Base-by-base conservation (phyloP, 345 rosid genomes). In the Chamaenerion angustifolium region DNA sequence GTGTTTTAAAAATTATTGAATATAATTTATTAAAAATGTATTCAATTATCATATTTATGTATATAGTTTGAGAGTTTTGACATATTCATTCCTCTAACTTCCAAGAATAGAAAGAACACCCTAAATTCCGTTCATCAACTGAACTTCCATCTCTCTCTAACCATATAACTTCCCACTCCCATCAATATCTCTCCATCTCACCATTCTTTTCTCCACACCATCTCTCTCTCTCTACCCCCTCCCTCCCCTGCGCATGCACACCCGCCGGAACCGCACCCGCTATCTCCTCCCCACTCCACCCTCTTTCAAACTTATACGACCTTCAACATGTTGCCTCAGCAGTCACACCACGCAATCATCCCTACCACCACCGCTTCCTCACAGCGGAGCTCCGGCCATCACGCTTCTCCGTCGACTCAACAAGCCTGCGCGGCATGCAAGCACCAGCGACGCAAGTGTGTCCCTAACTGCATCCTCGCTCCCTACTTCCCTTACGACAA, bases 351-450 rank as follows among this genome's bases (percentile, higher is more conserved):
- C 60, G 3, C 19, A 44, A n/a, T 44, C 51, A 27, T 16, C 58
- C 5, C 52, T 15, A 14, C 53, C n/a, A 8, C 54, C 16, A 10
- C 45, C 18, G 1, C 59, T 17, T n/a, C 56, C 49, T 49, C 62
- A 49, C 11, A 48, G 46, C 19, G 52, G 56, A 11, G 45, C 16
- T 18, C n/a, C 52, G 65, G 19, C 64, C 55, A 52, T 6, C 37
- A 31, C 37, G 4, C 37, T 31, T 31, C 37, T 31, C 37, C 37
- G 8, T 31, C 37, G 55, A 75, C 79, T 19, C 72, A 79, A 31
- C 37, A 31, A 31, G 93, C 99, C 5, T 92, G 99, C 42, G 96
- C 99, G 2, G 96, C 99, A 2, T 92, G 99, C 76, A 88, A 85
- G 65, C 82, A 84, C 83, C 96, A 82, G 61, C 94, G 99, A 1